A percentile compares a stretch with the other conserved stretches of the same genome.
Evolutionary conservation across 805 yeast species (phyloP).

Genomic region (Starmera quercuum): DNA sequence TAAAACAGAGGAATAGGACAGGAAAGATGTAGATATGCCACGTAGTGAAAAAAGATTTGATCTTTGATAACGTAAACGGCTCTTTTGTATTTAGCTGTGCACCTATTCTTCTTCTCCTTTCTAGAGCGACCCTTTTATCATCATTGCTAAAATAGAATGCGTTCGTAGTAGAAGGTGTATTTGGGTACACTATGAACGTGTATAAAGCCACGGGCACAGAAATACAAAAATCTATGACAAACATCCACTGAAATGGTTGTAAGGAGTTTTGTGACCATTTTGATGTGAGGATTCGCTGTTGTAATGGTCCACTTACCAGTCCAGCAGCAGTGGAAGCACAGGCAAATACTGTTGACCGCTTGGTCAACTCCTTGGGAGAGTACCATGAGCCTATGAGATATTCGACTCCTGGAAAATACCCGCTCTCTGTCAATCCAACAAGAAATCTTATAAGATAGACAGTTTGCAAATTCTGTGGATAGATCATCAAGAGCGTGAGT

Average conservation of each 20-base stretch:
- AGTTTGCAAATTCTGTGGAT: conserved; percentile 19
- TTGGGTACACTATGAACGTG: conserved; percentile 32
- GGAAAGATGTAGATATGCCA: conserved; percentile 45
- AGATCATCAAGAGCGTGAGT: conserved; percentile 27
- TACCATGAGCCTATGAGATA: conserved; percentile 33
- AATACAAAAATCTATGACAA: conserved; percentile 34
- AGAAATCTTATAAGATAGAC: conserved; percentile 29
- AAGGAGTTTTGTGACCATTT: conserved; percentile 8
- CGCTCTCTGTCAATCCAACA: conserved; percentile 37
- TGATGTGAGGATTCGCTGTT: conserved; percentile 21
- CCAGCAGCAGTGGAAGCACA: conserved; percentile 27
- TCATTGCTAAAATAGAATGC: conserved; percentile 34
- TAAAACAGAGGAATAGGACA: conserved; percentile 9
- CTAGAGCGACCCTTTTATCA: conserved; percentile 38
- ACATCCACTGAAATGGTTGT: conserved; percentile 35
- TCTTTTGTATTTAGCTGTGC: conserved; percentile 35
- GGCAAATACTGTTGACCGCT: conserved; percentile 26
- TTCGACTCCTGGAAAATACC: conserved; percentile 42
- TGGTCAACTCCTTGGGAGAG: conserved; percentile 26
- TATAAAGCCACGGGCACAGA: conserved; percentile 35
- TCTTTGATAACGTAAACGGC: conserved; percentile 31
- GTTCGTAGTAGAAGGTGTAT: conserved; percentile 33
- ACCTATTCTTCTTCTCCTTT: conserved; percentile 33
- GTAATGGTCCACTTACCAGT: conserved; percentile 30
- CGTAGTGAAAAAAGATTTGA: conserved; percentile 34